Base-by-base conservation (phyloP, 495 filamentous ascomycete species). In the Aspergillus campestris region DNA sequence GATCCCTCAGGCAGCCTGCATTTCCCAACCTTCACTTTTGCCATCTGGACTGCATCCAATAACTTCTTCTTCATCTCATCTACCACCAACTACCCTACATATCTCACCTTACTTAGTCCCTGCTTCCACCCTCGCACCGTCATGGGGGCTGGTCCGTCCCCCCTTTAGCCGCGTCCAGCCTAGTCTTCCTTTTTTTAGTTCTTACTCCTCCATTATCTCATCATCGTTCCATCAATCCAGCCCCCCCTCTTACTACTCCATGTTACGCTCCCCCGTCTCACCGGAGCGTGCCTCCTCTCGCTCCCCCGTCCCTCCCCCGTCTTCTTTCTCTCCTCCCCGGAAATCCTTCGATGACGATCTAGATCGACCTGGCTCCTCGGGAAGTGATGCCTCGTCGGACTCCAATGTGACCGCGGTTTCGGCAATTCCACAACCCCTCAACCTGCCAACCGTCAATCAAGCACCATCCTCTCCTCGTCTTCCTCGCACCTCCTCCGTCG, bases 371-470 rank as follows among this genome's bases (percentile, higher is more conserved):
- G 69, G 61, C 53, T 71, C 70, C 40, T 74, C 73, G 42, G 72
- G 71, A 56, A 76, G 72, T 58, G 72, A 76, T 65, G 69, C 70
- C 45, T 76, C 73, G 7, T 63, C 59, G 24, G 49, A 62, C 31
- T 77, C 73, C 13, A 72, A 73, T 54, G 63, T 73, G 47, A 75
- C 73, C 29, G 65, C 70, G 14, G 62, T 68, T 39, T 73, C 69
- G 6, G 61, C 61, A 0, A 45, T 51, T 11, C 57, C 56, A 18
- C 48, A 55, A 12, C 59, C 62, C 9, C 59, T 60, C 32, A 49
- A 50, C 27, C 41, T 61, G 33, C 45, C 56, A 47, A 45, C 50
- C 24, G 52, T 57, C 15, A 44, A 48, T 13, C 40, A 50, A 8
- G 45, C 51, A 11, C 59, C 61, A 30, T 57, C 64, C 31, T 67